Evolutionary conservation across 371 early-diverging fungal genomes (phyloP).

Genomic region (Mucor piriformis): DNA sequence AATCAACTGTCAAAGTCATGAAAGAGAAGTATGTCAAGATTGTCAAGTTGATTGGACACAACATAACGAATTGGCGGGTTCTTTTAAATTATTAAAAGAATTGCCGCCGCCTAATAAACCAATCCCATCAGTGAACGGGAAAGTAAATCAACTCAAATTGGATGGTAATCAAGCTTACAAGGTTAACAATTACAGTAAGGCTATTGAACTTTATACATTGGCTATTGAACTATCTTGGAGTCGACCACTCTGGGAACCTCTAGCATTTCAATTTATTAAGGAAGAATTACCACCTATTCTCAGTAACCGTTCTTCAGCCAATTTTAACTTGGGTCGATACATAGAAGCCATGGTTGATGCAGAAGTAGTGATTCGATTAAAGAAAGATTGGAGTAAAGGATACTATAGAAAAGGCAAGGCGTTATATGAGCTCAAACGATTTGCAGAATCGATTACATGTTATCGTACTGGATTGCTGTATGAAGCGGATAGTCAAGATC

Average conservation of each 20-base stretch:
- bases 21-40: constrained; percentile 44
- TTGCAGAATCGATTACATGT: constrained; percentile 65
- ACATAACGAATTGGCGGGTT: constrained; percentile 54
- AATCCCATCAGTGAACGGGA: constrained; percentile 55
- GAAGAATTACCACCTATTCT: constrained; percentile 71
- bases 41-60: constrained; percentile 52
- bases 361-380: constrained; percentile 67
- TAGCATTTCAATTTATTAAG: constrained; percentile 53
- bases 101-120: constrained; percentile 66
- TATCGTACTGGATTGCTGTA: constrained; percentile 63
- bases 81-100: constrained; percentile 44
- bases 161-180: constrained; percentile 75
- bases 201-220: constrained; percentile 66
- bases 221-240: constrained; percentile 68
- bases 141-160: constrained; percentile 64
- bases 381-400: constrained; percentile 76
- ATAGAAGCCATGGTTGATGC: constrained; percentile 75
- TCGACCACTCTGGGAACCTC: constrained; percentile 76
- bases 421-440: constrained; percentile 61
- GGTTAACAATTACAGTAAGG: constrained; percentile 60
- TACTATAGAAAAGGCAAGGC: constrained; percentile 79
- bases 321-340: constrained; percentile 61
- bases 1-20: constrained; percentile 50
- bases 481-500: constrained; percentile 63
- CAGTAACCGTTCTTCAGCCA: constrained; percentile 72